Evolutionary conservation across 768 basidiomycete genomes (phyloP).

Genomic region (Lanmaoa rubissima): DNA sequence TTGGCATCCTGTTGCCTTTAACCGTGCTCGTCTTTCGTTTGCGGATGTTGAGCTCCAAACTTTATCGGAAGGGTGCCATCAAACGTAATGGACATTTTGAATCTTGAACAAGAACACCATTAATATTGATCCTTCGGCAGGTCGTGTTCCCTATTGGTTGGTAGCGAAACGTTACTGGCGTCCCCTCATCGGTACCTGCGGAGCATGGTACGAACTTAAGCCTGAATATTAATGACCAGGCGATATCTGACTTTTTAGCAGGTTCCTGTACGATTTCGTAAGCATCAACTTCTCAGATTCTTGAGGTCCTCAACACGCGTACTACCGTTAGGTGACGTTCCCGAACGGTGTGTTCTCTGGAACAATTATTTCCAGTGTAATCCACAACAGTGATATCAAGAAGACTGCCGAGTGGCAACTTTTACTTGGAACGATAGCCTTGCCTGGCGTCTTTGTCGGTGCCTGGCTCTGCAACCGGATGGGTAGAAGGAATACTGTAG

Average conservation of each 20-base stretch:
- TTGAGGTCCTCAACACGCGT: neutral
- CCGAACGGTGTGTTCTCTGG: conserved; percentile 71
- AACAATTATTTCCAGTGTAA: conserved; percentile 65
- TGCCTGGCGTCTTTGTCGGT: conserved; percentile 60
- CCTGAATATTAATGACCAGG: neutral
- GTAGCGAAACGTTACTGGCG: conserved; percentile 66
- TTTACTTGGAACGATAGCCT: conserved; percentile 56
- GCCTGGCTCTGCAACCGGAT: conserved; percentile 49
- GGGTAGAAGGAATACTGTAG: conserved; percentile 57
- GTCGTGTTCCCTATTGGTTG: conserved; percentile 57
- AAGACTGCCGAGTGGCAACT: conserved; percentile 68
- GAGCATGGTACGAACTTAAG: conserved; percentile 52
- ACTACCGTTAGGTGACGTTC: conserved; percentile 52
- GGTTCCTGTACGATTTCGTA: conserved; percentile 73
- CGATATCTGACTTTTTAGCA: conserved; percentile 21
- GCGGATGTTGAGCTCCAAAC: conserved; percentile 65
- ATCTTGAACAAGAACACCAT: neutral
- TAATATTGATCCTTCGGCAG: conserved; percentile 32
- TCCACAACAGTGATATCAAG: conserved; percentile 53
- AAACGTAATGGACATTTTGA: conserved; percentile 42
- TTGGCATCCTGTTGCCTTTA: conserved; percentile 61
- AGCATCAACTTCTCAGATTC: neutral
- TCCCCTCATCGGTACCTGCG: conserved; percentile 66
- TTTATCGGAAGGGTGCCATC: conserved; percentile 65
- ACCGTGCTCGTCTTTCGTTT: conserved; percentile 72